phyloP scores from a whole-genome alignment of 2,329 filamentous ascomycete genomes.

The Polytolypa hystricis region DNA sequence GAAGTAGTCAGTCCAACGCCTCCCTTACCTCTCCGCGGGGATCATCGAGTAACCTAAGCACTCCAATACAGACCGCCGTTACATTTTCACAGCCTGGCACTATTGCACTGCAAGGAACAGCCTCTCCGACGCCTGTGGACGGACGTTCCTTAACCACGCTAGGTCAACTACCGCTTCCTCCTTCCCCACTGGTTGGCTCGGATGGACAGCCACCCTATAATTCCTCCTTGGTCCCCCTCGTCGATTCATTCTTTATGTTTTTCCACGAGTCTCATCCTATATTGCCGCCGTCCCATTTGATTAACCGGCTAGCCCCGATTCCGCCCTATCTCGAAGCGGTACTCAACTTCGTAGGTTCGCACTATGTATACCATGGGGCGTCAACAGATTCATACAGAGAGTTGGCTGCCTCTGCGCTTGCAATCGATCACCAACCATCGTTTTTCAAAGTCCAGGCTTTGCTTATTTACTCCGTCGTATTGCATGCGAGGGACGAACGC shows the following conservation, averaged over 20 bases:
- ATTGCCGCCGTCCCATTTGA: constrained; percentile 37
- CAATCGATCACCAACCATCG: constrained; percentile 32
- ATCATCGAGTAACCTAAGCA: not conserved
- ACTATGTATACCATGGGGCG: constrained; percentile 39
- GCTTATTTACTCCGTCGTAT: constrained; percentile 61
- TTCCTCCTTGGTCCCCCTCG: too few relatives aligned
- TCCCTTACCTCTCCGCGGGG: constrained; percentile 9
- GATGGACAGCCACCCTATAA: too few relatives aligned
- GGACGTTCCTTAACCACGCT: too few relatives aligned
- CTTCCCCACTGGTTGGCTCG: too few relatives aligned
- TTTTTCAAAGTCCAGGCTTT: constrained; percentile 66
- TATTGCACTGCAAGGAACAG: not conserved
- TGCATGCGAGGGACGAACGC: constrained; percentile 66
- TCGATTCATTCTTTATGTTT: constrained; percentile 45
- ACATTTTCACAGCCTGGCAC: too few relatives aligned
- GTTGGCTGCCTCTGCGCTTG: constrained; percentile 21
- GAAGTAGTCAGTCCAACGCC: constrained; percentile 29
- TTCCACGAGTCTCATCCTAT: constrained; percentile 49
- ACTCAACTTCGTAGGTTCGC: constrained; percentile 47
- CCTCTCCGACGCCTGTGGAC: not conserved
- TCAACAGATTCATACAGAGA: constrained; percentile 36
- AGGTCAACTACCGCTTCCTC: too few relatives aligned
- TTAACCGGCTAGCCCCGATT: constrained; percentile 29
- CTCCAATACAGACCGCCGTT: not conserved
- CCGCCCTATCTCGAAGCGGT: constrained; percentile 41